Base-by-base conservation (phyloP, 2,329 filamentous ascomycete genomes). In the Epichloe sibirici region DNA sequence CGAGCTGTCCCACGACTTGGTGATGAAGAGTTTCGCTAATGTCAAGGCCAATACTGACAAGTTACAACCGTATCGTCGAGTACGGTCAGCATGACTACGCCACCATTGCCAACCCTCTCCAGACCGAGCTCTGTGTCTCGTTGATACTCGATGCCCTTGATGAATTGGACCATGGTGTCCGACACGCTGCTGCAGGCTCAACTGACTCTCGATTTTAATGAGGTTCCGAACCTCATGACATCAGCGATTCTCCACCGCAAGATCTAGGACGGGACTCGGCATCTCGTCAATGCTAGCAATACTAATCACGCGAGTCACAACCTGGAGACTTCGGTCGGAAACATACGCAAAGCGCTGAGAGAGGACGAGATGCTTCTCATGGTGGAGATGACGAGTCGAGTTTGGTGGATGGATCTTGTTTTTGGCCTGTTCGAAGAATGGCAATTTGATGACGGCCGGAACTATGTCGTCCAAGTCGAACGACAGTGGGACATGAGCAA, bases 381-480 rank as follows among this genome's bases (percentile, higher is more conserved):
- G 46, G 42, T 57, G 5, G 57, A 58, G 15, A 56, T 59, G 53
- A 59, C 55, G 13, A 15, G 47, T 2, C 45, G 37, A 4, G 38
- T 51, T 0, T 57, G 48, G 21, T 66, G 62, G 59, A 56, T 66
- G 13, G 63, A 69, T 46, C 37, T 68, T 0, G 57, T 66, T 3
- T 67, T 63, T 44, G 67, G 66, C 3, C 55, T 66, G 3, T 55
- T 69, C 0, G 67, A 68, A 11, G 66, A 66, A 1, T 69, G 66
- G 67, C 67, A 65, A 65, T 65, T 56, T 49, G 53, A 57, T n/a
- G 55, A 57, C 43, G 53, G 45, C 31, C 45, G 54, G 2, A 23
- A 23, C 1, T 49, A 58, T 28, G 56, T 53, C 5, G 12, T 58
- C n/a, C 40, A 40, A 5, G 44, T 25, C 2, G 52, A 55, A 25